Conservation (phyloP, 306 rosid species). For the Senna tora region DNA sequence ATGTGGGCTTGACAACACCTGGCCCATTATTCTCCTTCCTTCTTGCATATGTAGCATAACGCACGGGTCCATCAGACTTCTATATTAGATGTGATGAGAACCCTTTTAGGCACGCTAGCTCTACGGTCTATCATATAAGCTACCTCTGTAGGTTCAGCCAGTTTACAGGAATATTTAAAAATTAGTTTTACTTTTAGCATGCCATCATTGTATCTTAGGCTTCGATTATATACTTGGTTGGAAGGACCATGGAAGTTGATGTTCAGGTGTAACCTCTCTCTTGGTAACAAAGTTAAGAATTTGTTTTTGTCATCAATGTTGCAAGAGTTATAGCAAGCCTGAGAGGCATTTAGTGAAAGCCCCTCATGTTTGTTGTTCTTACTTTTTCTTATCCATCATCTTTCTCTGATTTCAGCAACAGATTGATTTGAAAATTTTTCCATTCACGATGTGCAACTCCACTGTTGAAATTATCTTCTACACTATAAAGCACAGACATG, state of each 20-base stretch:
- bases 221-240: neutral
- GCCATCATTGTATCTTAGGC: neutral
- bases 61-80: too few species aligned
- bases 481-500: too few species aligned
- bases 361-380: neutral
- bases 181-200: neutral
- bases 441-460: neutral
- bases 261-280: neutral
- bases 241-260: constrained; percentile 4
- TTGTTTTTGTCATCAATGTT: constrained; percentile 1
- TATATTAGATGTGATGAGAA: neutral
- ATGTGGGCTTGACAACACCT: too few species aligned
- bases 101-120: neutral
- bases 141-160: neutral
- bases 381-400: neutral
- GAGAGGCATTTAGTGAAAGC: neutral
- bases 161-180: neutral
- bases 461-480: neutral
- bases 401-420: neutral
- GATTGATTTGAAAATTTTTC: neutral
- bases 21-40: too few species aligned
- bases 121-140: neutral
- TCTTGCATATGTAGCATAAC: too few species aligned
- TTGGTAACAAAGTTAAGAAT: neutral
- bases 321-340: neutral